Conservation (phyloP, 306 rosid species). For the Benincasa hispida region DNA sequence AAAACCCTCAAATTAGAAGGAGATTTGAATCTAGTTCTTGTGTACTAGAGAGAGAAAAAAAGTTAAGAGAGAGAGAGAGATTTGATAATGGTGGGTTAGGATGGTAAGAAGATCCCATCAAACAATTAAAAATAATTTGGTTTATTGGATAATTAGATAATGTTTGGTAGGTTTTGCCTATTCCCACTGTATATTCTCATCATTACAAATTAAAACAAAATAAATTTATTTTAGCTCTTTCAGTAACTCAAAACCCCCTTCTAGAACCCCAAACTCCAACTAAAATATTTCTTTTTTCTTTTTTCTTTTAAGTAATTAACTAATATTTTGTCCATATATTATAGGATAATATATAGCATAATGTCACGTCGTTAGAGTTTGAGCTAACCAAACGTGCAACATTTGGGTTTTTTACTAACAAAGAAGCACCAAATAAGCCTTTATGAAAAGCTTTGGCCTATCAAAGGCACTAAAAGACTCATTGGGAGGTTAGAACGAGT, state of each 20-base stretch:
- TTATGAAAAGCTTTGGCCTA: no score
- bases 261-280: background rate
- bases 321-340: no score
- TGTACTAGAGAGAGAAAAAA: no score
- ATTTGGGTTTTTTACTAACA: no score
- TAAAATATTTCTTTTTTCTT: background rate
- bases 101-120: background rate
- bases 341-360: background rate
- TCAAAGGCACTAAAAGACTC: no score
- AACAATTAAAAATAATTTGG: background rate
- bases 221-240: background rate
- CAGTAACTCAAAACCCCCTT: background rate
- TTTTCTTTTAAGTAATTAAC: background rate
- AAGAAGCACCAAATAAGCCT: no score
- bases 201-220: background rate
- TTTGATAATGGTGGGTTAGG: conserved; percentile 8
- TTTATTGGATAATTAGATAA: background rate
- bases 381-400: no score
- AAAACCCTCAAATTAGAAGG: no score
- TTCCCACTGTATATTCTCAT: conserved; percentile 2
- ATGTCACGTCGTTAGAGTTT: no score
- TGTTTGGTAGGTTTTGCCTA: conserved; percentile 21
- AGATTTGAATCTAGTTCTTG: no score
- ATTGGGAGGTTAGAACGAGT: no score
- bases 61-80: conserved; percentile 7